Evolutionary conservation across 2,329 filamentous ascomycete genomes (phyloP), one percentile per base, ranked within the genome.

Genomic region (Aspergillus alliaceus): DNA sequence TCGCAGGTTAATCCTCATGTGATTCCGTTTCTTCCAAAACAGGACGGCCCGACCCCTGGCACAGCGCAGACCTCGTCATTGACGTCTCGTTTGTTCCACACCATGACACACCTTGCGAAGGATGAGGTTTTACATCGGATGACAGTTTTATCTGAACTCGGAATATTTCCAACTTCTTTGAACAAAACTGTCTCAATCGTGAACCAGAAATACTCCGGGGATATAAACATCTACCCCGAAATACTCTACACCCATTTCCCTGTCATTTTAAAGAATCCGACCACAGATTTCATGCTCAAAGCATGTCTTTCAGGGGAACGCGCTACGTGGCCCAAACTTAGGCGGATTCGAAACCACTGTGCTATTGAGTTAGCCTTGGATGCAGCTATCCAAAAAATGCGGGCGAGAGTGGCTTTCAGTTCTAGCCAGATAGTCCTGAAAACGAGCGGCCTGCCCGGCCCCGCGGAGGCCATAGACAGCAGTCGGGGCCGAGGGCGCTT

Each of bases 1-100:
- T 96, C 92, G 0, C 93, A 98, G 72, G 92, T 97, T 51, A 98
- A 98, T 67, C 93, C 93, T 0, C 93, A 98, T 66, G 90, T 97
- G 8, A 86, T 96, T 0, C 91, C 91, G 0, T 96, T 98, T 67
- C 78, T 97, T 15, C 81, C 85, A 15, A 90, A 87, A 63, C 90
- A 96, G 57, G 89, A 91, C 59, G 81, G 69, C 69, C 62, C 67
- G 27, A 65, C 59, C 18, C 59, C 55, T 35, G 58, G 67, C 54
- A 66, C 53, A 56, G 70, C 69, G 9, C 68, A 75, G 72, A 29
- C 63, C 65, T 27, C 67, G 64, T 18, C 62, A 72, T 12, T 48
- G 27, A 64, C 70, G n/a, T 69, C 78, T 53, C 68, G 71, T 6
- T 90, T 88, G 86, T 68, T 92, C 1, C 82, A 86, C 47, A 86